Evolutionary conservation across 73 alveolate genomes (phyloP), one percentile per base, ranked within the genome.

Genomic region (Uronychia binucleata): DNA sequence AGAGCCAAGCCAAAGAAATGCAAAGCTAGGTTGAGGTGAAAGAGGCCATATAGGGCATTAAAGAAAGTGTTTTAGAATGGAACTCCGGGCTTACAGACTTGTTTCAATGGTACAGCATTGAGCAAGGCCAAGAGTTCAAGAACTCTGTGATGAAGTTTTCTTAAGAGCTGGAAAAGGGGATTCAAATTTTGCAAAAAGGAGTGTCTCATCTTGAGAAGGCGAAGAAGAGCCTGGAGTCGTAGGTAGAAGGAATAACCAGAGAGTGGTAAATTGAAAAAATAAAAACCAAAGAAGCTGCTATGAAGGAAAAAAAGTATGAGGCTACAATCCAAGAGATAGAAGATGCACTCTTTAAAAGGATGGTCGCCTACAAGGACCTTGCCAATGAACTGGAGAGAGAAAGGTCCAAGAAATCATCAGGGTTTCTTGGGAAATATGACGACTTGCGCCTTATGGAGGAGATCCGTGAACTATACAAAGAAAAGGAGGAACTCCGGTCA

Each of bases 351-450:
- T 46, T 11, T 19, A 46, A 46, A 46, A 46, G 67, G 67, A 46
- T 46, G 67, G 19, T 46, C n/a, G 67, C 67, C 67, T 46, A 31
- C 58, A 75, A 81, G 59, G 34, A 28, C 13, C 57, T 33, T 1
- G 1, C 1, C 14, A 83, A 82, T 28, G 89, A 82, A 33, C 67
- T 46, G 67, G 67, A 46, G 19, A 46, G 19, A 46, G 67, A 46
- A 19, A 75, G 74, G 34, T 26, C n/a, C 26, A 82, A 34, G 77
- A 30, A 58, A 1, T 28, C 27, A 13, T n/a, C 30, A 5, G 67
- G 67, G 67, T 83, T 83, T 31, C 34, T 83, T 1, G 90, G 90
- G 1, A 83, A 83, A 29, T 83, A 83, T 75, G 90, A 83, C 74
- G 90, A 83, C 28, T 28, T 30, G 1, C 74, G 76, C 31, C 74